Evolutionary conservation across 768 basidiomycete species (phyloP).

Genomic region (Mycena amicta): DNA sequence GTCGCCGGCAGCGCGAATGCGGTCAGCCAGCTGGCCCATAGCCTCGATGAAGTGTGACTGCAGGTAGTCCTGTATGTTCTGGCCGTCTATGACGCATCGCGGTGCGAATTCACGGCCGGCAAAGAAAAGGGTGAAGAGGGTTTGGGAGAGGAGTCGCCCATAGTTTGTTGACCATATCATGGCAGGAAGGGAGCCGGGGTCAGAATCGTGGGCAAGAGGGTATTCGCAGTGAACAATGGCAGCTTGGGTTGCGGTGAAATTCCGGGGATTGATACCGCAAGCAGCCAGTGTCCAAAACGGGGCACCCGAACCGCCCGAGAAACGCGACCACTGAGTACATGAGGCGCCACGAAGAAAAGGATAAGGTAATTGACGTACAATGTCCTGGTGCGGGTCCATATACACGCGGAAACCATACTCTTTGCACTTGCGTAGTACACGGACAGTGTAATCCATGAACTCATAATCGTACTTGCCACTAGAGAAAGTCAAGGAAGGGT

Average conservation of each 20-base stretch:
- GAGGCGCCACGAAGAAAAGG: slow-evolving; percentile 6
- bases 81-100: slow-evolving; percentile 85
- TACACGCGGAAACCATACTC: slow-evolving; percentile 89
- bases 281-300: slow-evolving; percentile 92
- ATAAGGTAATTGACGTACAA: slow-evolving; percentile 52
- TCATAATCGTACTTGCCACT: slow-evolving; percentile 90
- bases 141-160: slow-evolving; percentile 82
- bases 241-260: slow-evolving; percentile 83
- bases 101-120: slow-evolving; percentile 90
- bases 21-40: slow-evolving; percentile 73
- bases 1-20: slow-evolving; percentile 72
- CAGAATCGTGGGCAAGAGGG: slow-evolving; percentile 57
- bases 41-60: slow-evolving; percentile 78
- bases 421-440: slow-evolving; percentile 87
- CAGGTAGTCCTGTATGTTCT: slow-evolving; percentile 89
- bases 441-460: slow-evolving; percentile 90
- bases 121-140: slow-evolving; percentile 93
- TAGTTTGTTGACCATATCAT: slow-evolving; percentile 99
- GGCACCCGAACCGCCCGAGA: slow-evolving; percentile 92
- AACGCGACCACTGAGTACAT: slow-evolving; percentile 82
- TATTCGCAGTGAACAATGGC: slow-evolving; percentile 92
- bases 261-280: slow-evolving; percentile 85
- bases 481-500: slow-evolving; percentile 9
- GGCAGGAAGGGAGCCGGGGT: slow-evolving; percentile 77
- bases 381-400: slow-evolving; percentile 96